Conservation (phyloP, 2,329 filamentous ascomycete species). For the Colletotrichum zoysiae region DNA sequence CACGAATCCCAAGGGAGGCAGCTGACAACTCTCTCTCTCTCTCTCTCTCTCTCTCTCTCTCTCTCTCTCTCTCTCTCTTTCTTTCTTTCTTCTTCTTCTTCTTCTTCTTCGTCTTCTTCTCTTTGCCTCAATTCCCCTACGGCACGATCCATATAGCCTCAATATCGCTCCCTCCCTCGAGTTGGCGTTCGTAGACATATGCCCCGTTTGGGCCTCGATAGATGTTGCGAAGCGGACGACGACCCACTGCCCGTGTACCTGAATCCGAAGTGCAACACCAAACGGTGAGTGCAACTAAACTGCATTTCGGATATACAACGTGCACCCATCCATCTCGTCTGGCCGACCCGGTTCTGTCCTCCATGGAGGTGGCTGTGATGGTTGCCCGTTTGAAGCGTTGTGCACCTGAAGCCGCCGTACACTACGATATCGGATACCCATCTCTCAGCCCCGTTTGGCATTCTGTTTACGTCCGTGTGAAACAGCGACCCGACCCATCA, state of each 20-base stretch:
- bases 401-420: slow-evolving; percentile 32
- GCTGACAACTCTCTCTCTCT: slow-evolving; percentile 7
- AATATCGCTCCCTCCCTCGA: slow-evolving; percentile 11
- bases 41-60: background rate
- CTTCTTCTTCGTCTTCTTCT: background rate
- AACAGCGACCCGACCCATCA: slow-evolving; percentile 30
- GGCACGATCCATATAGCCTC: slow-evolving; percentile 24
- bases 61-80: background rate
- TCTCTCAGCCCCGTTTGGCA: slow-evolving; percentile 35
- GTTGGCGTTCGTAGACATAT: background rate
- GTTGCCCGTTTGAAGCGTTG: slow-evolving; percentile 33
- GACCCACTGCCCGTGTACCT: slow-evolving; percentile 22
- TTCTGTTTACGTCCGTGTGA: slow-evolving; percentile 37
- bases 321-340: slow-evolving; percentile 26
- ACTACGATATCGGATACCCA: no score
- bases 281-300: slow-evolving; percentile 29
- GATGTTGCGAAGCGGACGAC: background rate
- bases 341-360: slow-evolving; percentile 3
- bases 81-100: background rate
- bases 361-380: slow-evolving; percentile 37
- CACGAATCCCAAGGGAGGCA: slow-evolving; percentile 22
- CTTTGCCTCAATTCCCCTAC: slow-evolving; percentile 5
- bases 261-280: slow-evolving; percentile 31
- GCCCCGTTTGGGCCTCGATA: background rate
- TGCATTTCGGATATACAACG: slow-evolving; percentile 8